Evolutionary conservation across 2,329 filamentous ascomycete species (phyloP).

Genomic region (Verticillium albo-atrum): DNA sequence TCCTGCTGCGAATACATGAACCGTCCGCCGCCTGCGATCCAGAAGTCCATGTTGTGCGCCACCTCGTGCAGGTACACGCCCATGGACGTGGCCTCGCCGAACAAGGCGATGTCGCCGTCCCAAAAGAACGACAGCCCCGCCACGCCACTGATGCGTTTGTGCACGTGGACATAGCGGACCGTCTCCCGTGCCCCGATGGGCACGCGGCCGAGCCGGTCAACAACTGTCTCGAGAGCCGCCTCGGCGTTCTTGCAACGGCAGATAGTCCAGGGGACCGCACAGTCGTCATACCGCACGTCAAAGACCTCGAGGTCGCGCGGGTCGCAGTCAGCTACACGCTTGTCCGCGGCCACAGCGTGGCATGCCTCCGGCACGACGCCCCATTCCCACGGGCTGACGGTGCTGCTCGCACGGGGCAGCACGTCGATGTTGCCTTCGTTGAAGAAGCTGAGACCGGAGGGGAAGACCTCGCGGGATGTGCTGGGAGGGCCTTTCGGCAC

Average conservation of each 20-base stretch:
- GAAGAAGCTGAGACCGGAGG: neutral
- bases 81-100: neutral
- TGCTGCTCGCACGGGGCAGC: neutral
- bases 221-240: neutral
- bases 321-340: neutral
- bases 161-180: neutral
- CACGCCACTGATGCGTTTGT: neutral
- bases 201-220: neutral
- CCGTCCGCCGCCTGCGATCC: neutral
- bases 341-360: neutral
- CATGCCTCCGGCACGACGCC: neutral
- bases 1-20: conserved; percentile 1
- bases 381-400: neutral
- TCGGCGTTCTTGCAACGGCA: neutral
- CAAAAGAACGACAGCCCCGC: neutral
- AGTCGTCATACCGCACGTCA: neutral
- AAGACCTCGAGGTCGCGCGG: neutral
- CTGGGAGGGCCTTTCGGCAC: neutral
- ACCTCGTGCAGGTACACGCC: neutral
- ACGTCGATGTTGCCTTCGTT: neutral
- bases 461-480: neutral
- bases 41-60: neutral
- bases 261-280: neutral
- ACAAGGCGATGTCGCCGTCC: neutral
- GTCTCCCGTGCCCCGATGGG: neutral